phyloP scores from a whole-genome alignment of 202 grass and related monocot genomes.

The Digitaria exilis region DNA sequence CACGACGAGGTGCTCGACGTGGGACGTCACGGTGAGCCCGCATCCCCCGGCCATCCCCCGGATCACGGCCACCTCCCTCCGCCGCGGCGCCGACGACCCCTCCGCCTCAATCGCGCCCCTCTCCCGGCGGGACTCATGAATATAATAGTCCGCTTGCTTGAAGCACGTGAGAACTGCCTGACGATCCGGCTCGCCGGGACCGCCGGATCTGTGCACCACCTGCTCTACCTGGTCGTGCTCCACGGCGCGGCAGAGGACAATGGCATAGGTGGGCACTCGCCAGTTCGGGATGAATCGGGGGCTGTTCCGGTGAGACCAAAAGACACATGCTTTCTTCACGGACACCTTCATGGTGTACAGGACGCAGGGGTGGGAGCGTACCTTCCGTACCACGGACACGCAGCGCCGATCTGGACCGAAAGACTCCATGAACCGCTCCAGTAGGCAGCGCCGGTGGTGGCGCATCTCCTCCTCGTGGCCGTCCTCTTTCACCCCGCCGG shows the following conservation, averaged over 20 bases:
- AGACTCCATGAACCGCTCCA: not conserved
- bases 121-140: not conserved
- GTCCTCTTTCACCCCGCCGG: not conserved
- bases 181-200: not conserved
- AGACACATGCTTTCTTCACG: not conserved
- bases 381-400: not conserved
- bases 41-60: not conserved
- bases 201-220: not conserved
- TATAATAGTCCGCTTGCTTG: not conserved
- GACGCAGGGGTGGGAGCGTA: not conserved
- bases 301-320: not conserved
- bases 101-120: not conserved
- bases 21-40: slow-evolving; percentile 4
- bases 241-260: not conserved
- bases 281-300: not conserved
- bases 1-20: not conserved
- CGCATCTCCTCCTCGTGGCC: not conserved
- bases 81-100: not conserved
- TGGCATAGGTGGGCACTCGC: not conserved
- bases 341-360: not conserved
- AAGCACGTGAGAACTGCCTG: not conserved
- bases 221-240: slow-evolving; percentile 5
- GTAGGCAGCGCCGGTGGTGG: not conserved
- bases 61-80: slow-evolving; percentile 15
- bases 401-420: not conserved